Evolutionary conservation across 129 eudicot species (phyloP).

Genomic region (Artemisia annua): DNA sequence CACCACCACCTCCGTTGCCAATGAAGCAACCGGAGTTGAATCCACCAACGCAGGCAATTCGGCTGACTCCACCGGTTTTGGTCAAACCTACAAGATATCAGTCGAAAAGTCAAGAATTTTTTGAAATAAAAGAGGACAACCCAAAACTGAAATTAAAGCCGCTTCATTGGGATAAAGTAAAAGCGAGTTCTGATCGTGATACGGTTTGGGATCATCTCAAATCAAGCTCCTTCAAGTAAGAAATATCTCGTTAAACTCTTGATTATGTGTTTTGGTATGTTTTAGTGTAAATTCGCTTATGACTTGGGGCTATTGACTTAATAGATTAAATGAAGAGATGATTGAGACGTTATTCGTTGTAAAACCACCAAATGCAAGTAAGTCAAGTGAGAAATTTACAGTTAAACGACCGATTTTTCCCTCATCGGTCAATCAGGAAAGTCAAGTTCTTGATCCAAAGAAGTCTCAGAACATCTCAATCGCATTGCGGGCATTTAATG

Average conservation of each 20-base stretch:
- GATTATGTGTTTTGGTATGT: background rate
- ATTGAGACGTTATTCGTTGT: conserved; percentile 86
- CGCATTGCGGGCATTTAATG: conserved; percentile 72
- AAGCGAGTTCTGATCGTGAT: conserved; percentile 89
- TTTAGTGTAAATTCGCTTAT: background rate
- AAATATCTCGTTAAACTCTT: background rate
- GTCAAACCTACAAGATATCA: conserved; percentile 45
- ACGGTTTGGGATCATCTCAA: conserved; percentile 97
- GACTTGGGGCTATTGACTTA: conserved; percentile 27
- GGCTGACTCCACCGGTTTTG: conserved; percentile 51
- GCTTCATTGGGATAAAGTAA: conserved; percentile 96
- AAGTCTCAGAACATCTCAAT: conserved; percentile 92
- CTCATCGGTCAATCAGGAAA: conserved; percentile 46
- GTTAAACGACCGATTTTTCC: conserved; percentile 45
- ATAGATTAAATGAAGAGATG: conserved; percentile 97
- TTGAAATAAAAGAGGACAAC: conserved; percentile 40
- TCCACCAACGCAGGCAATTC: conserved; percentile 32
- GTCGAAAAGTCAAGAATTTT: conserved; percentile 24
- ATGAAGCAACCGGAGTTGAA: conserved; percentile 37
- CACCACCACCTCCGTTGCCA: conserved; percentile 54
- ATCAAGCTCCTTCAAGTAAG: conserved; percentile 93
- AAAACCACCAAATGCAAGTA: conserved; percentile 45
- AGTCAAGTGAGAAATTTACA: conserved; percentile 42
- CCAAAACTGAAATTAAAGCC: conserved; percentile 76
- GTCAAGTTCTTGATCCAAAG: conserved; percentile 88